Percentiles rank a stretch among this genome's conserved stretches.
phyloP scores from a whole-genome alignment of 768 basidiomycete genomes.

The Rhodotorula babjevae region DNA sequence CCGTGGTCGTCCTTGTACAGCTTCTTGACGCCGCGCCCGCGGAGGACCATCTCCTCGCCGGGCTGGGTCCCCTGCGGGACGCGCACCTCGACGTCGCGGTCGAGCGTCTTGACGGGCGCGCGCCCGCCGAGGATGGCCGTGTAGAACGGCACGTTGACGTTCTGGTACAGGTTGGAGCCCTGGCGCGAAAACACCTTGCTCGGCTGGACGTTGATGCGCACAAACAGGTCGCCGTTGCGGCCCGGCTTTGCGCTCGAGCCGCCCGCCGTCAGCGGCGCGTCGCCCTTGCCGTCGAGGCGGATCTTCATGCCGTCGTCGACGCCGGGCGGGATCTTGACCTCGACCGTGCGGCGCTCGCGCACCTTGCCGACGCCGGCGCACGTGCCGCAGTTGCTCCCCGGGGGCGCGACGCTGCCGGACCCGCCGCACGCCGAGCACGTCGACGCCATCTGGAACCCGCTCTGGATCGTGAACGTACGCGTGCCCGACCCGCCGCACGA shows the following conservation, averaged over 20 bases:
- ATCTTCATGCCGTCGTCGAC: conserved; percentile 93
- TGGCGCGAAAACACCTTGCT: conserved; percentile 84
- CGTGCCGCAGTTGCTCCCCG: conserved; percentile 66
- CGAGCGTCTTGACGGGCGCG: conserved; percentile 86
- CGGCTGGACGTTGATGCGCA: conserved; percentile 74
- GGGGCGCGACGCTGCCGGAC: conserved; percentile 71
- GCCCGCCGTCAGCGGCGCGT: conserved; percentile 56
- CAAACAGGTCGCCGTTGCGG: conserved; percentile 72
- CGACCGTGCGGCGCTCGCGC: conserved; percentile 67
- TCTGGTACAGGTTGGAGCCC: conserved; percentile 83
- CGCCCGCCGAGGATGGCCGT: conserved; percentile 87
- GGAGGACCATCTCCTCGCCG: conserved; percentile 93
- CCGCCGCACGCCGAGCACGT: conserved; percentile 81
- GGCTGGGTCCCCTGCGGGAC: conserved; percentile 90
- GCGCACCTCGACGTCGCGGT: conserved; percentile 90
- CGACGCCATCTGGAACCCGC: conserved; percentile 93
- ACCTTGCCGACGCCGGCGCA: conserved; percentile 88
- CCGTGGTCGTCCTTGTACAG: conserved; percentile 70
- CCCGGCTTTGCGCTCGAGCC: conserved; percentile 62
- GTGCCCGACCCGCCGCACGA: conserved; percentile 82
- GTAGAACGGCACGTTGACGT: conserved; percentile 83
- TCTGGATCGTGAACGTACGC: conserved; percentile 80
- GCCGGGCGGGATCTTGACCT: conserved; percentile 80
- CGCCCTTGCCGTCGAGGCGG: conserved; percentile 71
- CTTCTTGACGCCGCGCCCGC: conserved; percentile 72